Evolutionary conservation across 176 grass and related monocot species (phyloP).

Genomic region (Eleusine indica): DNA sequence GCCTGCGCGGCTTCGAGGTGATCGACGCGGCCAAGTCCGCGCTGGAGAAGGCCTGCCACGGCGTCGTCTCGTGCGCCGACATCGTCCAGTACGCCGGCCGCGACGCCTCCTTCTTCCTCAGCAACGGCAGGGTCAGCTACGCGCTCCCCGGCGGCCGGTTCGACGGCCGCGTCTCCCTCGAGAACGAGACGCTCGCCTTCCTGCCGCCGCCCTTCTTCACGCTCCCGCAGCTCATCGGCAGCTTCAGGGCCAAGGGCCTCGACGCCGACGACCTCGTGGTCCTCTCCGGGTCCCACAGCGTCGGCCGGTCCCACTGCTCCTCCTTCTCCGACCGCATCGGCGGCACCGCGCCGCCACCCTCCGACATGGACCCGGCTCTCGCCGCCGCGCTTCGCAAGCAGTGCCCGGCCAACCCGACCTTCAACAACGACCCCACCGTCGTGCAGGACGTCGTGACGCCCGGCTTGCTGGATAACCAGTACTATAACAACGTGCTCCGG

Average conservation of each 20-base stretch:
- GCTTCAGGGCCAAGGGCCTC: conserved; percentile 51
- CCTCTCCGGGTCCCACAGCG: conserved; percentile 42
- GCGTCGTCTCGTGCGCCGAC: conserved; percentile 57
- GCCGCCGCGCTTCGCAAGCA: not conserved
- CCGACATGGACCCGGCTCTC: conserved; percentile 31
- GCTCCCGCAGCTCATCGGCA: not conserved
- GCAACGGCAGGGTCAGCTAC: conserved; percentile 23
- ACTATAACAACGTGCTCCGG: conserved; percentile 27
- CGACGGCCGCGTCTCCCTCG: conserved; percentile 48
- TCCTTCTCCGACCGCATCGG: conserved; percentile 32
- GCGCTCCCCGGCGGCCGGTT: conserved; percentile 18
- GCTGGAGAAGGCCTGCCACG: conserved; percentile 34
- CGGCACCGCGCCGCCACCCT: not conserved
- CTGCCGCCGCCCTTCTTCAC: conserved; percentile 14
- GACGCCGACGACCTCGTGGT: conserved; percentile 39
- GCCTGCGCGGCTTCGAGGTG: conserved; percentile 47
- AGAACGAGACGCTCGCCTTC: conserved; percentile 15
- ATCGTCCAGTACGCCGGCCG: conserved; percentile 49
- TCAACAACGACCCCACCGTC: conserved; percentile 28
- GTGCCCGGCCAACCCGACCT: conserved; percentile 36
- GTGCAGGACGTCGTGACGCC: conserved; percentile 41
- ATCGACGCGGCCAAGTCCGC: conserved; percentile 43
- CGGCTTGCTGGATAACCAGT: conserved; percentile 35
- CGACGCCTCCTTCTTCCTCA: conserved; percentile 49
- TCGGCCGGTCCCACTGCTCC: conserved; percentile 47